phyloP scores from a whole-genome alignment of 140 eudicot genomes.

The Oenanthe javanica region DNA sequence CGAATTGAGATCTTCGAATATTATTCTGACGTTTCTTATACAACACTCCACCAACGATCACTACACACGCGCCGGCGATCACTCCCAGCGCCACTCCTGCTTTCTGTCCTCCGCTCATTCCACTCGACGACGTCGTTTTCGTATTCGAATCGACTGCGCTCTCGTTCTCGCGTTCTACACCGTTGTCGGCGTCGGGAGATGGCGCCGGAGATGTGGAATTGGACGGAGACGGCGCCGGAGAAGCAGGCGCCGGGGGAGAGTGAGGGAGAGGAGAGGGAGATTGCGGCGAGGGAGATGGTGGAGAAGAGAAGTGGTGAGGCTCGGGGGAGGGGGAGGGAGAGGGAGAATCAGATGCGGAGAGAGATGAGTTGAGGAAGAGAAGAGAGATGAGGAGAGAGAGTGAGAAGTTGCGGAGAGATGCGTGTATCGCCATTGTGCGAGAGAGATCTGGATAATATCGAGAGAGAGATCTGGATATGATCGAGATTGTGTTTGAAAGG shows the following conservation, averaged over 20 bases:
- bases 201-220: conserved; percentile 14
- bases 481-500: not conserved
- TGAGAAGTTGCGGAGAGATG: not conserved
- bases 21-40: conserved; percentile 55
- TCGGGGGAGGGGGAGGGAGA: conserved; percentile 29
- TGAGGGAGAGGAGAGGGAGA: conserved; percentile 28
- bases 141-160: not conserved
- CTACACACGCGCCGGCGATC: conserved; percentile 42
- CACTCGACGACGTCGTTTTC: conserved; percentile 20
- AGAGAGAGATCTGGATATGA: not conserved
- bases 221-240: conserved; percentile 12
- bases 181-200: conserved; percentile 11
- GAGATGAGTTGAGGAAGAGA: conserved; percentile 15
- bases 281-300: conserved; percentile 27
- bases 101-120: conserved; percentile 61
- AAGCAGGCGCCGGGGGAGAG: conserved; percentile 23
- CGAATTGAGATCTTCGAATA: conserved; percentile 43
- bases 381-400: conserved; percentile 1
- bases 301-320: conserved; percentile 12
- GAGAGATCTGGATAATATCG: not conserved
- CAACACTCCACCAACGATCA: conserved; percentile 37
- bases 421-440: not conserved
- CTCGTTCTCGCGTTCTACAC: not conserved
- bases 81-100: conserved; percentile 67
- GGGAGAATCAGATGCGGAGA: conserved; percentile 18